Evolutionary conservation across 73 alveolate genomes (phyloP).

Genomic region (Durusdinium trenchii): DNA sequence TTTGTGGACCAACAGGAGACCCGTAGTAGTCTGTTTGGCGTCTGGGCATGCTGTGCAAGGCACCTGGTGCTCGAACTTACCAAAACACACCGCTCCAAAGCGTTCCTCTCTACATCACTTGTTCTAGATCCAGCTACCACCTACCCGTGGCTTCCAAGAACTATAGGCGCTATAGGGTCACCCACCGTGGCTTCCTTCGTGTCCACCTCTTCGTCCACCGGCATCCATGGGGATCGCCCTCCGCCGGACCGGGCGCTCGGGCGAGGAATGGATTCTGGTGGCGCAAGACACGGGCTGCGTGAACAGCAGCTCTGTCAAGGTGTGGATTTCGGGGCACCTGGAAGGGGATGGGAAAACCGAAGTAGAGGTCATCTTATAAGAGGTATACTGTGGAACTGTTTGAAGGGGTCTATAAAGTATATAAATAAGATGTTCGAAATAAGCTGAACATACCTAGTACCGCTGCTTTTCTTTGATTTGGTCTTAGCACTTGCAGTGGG

Average conservation of each 20-base stretch:
- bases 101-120: neutral
- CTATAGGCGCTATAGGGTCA: too few relatives aligned
- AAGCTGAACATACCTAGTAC: neutral
- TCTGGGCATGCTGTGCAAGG: too few relatives aligned
- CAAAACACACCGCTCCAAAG: neutral
- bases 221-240: too few relatives aligned
- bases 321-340: neutral
- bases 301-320: conserved; percentile 4
- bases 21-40: too few relatives aligned
- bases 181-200: neutral
- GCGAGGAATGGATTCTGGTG: conserved; percentile 22
- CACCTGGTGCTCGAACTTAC: neutral
- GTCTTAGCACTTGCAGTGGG: neutral
- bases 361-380: neutral
- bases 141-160: too few relatives aligned
- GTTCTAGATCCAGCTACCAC: too few relatives aligned
- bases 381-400: neutral
- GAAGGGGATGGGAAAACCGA: neutral
- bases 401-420: neutral
- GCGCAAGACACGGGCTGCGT: conserved; percentile 9
- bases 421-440: neutral
- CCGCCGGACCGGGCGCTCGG: too few relatives aligned
- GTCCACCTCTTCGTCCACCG: neutral
- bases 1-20: too few relatives aligned
- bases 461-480: neutral